These are phyloP conservation scores for Vigna trinervia DNA, from an alignment of 306 rosid genomes.

Conservation along the genomic window DNA sequence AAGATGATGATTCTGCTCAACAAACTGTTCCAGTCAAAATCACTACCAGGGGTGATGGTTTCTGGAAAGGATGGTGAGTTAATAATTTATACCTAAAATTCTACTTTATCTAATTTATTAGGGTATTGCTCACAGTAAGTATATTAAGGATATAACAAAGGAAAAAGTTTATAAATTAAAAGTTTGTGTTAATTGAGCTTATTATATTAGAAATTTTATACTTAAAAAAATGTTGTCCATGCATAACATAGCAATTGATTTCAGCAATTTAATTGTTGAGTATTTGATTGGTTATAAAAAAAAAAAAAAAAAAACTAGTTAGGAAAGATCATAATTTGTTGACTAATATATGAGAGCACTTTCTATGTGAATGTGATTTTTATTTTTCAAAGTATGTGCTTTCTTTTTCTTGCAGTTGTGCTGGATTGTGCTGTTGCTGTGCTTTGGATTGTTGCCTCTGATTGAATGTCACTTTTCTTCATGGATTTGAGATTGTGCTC, in stretches of 20 bases:
- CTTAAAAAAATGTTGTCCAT: not conserved
- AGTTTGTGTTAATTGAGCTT: not conserved
- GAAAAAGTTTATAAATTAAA: too few species aligned
- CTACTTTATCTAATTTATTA: not conserved
- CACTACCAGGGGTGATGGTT: constrained; percentile 62
- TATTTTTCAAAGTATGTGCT: not conserved
- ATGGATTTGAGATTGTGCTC: constrained; percentile 8
- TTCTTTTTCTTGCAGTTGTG: constrained; percentile 53
- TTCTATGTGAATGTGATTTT: not conserved
- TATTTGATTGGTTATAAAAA: too few species aligned
- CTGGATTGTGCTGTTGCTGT: constrained; percentile 69
- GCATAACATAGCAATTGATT: too few species aligned
- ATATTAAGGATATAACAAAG: too few species aligned
- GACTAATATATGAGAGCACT: too few species aligned
- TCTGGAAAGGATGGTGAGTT: constrained; percentile 68
- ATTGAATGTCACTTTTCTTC: not conserved
- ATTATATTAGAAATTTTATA: not conserved
- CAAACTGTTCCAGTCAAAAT: constrained; percentile 44
- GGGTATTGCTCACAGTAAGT: too few species aligned
- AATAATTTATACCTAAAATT: not conserved
- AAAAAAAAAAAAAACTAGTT: too few species aligned
- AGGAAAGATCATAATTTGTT: too few species aligned
- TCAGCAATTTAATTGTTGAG: too few species aligned
- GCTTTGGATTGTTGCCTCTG: constrained; percentile 57
- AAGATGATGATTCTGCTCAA: constrained; percentile 45